Conservation (phyloP, 257 asterid genomes). For the Solanum pimpinellifolium region DNA sequence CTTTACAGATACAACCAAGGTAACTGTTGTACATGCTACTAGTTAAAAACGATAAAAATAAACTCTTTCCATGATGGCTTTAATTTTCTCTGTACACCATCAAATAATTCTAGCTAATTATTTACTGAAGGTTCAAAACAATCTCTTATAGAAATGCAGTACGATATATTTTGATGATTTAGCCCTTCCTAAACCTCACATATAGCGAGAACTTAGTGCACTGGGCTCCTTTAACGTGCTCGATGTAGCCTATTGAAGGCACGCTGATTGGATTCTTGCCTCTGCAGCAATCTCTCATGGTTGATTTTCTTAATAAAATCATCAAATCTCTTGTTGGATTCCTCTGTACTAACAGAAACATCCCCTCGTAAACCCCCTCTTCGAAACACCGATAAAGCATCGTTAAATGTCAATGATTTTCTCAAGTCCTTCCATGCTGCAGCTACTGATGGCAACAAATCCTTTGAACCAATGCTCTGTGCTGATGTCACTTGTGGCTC, state of each 20-base stretch:
- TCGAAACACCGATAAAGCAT: conserved; percentile 21
- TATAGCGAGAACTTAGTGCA: background rate
- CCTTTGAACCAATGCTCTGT: background rate
- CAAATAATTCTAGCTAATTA: background rate
- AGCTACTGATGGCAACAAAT: conserved; percentile 10
- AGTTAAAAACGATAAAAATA: background rate
- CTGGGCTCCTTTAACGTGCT: background rate
- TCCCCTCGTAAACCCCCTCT: conserved; percentile 5
- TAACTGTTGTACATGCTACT: background rate
- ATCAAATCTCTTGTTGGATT: background rate
- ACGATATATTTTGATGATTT: background rate
- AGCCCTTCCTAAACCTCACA: background rate
- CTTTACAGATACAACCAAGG: background rate
- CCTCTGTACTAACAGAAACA: background rate
- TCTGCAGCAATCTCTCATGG: background rate
- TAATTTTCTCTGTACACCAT: background rate
- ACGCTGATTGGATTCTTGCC: conserved; percentile 7
- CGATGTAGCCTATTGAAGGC: background rate
- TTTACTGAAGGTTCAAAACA: no score
- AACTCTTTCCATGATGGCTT: background rate
- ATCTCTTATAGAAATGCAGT: background rate
- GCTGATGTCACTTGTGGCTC: background rate
- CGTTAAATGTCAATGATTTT: conserved; percentile 49
- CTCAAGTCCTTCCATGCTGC: conserved; percentile 29
- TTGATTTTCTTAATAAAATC: background rate